Percentiles rank a stretch among this genome's conserved stretches.
Conservation (phyloP, 225 moss, liverwort and hornwort genomes). For the Marchantia paleacea region DNA sequence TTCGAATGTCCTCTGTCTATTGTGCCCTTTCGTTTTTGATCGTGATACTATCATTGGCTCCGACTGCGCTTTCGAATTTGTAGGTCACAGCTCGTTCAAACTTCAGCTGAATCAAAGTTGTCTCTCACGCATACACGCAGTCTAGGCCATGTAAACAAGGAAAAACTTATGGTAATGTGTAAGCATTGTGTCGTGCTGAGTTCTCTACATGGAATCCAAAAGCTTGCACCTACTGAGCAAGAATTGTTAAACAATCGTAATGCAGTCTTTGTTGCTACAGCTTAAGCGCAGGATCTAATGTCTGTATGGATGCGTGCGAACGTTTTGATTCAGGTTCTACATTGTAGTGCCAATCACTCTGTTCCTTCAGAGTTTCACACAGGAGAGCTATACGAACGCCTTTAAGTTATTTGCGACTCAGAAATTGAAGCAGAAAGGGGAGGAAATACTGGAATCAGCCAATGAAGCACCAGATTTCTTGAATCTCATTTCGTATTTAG, state of each 20-base stretch:
- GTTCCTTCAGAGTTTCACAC: conserved; percentile 29
- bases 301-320: background rate
- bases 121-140: too few species aligned
- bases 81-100: too few species aligned
- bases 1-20: too few species aligned
- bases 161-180: background rate
- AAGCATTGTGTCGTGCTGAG: background rate
- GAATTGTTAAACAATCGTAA: background rate
- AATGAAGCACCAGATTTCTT: background rate
- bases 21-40: too few species aligned
- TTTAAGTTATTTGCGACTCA: conserved; percentile 28
- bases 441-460: background rate
- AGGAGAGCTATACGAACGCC: conserved; percentile 20
- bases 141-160: too few species aligned
- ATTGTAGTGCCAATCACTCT: conserved; percentile 28
- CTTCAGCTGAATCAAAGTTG: too few species aligned
- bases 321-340: conserved; percentile 28
- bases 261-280: background rate
- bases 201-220: background rate
- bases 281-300: background rate
- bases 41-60: too few species aligned
- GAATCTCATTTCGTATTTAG: conserved; percentile 11
- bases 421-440: conserved; percentile 8
- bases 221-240: background rate
- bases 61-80: too few species aligned